phyloP scores from a whole-genome alignment of 2,329 filamentous ascomycete genomes.

The Cryphonectria naterciae region DNA sequence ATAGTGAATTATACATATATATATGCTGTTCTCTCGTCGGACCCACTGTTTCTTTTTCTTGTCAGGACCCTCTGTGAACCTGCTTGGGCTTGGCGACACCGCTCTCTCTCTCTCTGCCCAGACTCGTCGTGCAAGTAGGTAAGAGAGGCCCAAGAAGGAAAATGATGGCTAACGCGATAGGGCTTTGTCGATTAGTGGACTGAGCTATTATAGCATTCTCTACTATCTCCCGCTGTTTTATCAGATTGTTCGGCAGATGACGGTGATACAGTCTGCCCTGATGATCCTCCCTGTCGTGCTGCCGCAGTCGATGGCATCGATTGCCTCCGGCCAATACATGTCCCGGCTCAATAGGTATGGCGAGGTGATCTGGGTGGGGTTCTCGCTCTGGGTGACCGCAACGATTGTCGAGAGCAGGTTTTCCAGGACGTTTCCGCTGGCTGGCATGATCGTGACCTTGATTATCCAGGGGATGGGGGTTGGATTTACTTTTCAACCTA shows the following conservation, averaged over 20 bases:
- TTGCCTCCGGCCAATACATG: conserved; percentile 60
- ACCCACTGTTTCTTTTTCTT: neutral
- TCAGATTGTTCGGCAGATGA: conserved; percentile 47
- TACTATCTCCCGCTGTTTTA: conserved; percentile 67
- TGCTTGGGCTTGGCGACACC: neutral
- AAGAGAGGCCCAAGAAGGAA: neutral
- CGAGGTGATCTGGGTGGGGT: conserved; percentile 56
- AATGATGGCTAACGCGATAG: neutral
- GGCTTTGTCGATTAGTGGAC: conserved; percentile 41
- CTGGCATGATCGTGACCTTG: conserved; percentile 53
- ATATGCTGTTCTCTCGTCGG: neutral
- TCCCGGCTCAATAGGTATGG: conserved; percentile 60
- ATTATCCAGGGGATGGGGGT: conserved; percentile 56
- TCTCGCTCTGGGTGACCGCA: conserved; percentile 42
- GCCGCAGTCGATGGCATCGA: conserved; percentile 47
- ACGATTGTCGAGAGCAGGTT: conserved; percentile 24
- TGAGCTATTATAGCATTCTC: conserved; percentile 60
- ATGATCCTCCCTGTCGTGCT: conserved; percentile 53
- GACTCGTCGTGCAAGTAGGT: neutral
- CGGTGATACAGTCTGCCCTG: conserved; percentile 48
- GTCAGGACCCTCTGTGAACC: neutral
- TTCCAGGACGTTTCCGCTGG: neutral
- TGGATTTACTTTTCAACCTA: conserved; percentile 53
- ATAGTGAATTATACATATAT: no score
- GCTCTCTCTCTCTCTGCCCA: neutral